Conservation (phyloP, 2,329 filamentous ascomycete genomes). For the Aspergillus udagawae region DNA sequence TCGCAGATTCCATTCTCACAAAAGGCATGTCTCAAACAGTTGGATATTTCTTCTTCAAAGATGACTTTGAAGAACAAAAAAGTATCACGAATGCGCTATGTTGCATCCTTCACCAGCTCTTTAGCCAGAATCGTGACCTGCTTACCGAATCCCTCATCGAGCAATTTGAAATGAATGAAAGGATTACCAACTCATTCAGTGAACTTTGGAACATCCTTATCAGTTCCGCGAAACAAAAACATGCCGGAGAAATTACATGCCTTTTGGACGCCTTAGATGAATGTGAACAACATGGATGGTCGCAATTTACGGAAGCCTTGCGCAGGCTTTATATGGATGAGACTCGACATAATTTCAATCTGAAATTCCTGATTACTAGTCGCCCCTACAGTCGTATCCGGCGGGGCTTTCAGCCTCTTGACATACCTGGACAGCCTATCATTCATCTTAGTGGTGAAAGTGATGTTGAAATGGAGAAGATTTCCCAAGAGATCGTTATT, state of each 20-base stretch:
- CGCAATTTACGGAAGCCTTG: too few relatives aligned
- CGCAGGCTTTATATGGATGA: too few relatives aligned
- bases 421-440: not conserved
- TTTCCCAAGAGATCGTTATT: conserved; percentile 5
- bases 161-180: too few relatives aligned
- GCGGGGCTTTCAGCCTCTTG: not conserved
- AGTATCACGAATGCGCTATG: conserved; percentile 26
- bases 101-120: conserved; percentile 35
- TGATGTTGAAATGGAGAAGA: conserved; percentile 9
- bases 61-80: conserved; percentile 33
- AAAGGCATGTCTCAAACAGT: conserved; percentile 4
- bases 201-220: too few relatives aligned
- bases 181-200: too few relatives aligned
- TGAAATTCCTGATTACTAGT: conserved; percentile 15
- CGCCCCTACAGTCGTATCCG: conserved; percentile 7
- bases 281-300: too few relatives aligned
- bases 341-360: not conserved
- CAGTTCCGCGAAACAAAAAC: too few relatives aligned
- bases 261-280: too few relatives aligned
- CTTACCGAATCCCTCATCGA: too few relatives aligned
- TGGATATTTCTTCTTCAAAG: conserved; percentile 38
- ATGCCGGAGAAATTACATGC: too few relatives aligned
- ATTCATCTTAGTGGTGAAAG: conserved; percentile 1
- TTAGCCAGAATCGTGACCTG: conserved; percentile 7
- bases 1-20: conserved; percentile 27